Evolutionary conservation across 352 stramenopile species (phyloP), one percentile per base, ranked within the genome.

Genomic region (Elongisporangium undulatum): DNA sequence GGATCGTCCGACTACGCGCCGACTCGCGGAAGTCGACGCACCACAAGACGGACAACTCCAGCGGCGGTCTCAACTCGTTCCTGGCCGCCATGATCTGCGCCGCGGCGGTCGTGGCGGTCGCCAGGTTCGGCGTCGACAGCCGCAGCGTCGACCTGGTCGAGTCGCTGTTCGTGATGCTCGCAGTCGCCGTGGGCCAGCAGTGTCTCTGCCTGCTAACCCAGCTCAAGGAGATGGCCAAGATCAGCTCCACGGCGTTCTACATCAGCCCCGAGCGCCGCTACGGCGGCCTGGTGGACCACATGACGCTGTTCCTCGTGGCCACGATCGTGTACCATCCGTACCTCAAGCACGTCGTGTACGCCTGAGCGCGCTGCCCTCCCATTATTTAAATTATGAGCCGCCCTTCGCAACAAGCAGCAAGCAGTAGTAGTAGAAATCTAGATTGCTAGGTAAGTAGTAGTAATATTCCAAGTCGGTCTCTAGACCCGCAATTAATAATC

Each of bases 271-370:
- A 66, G 55, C 67, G 64, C 34, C 67, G 52, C 53, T 53, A 66
- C 1, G 69, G 71, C 62, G 73, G 76, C 29, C 59, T 75, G n/a
- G 63, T 85, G 19, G 76, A 82, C 64, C 68, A 67, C 20, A 71
- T 75, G 55, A 63, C 67, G 2, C 62, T 79, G 19, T 79, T 85
- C 54, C 68, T 78, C 38, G 67, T 83, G 39, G 69, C 69, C 22
- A 67, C 72, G 34, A 68, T 82, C 24, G 67, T 82, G 26, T 85
- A 76, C 49, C 77, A 83, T 51, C 74, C 76, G 49, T 82, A 83
- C 49, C 61, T 75, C 53, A 82, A 82, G 64, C 64, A 79, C 38
- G 39, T 63, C 12, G 53, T 56, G 39, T 62, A 62, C 53, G 49
- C 9, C 12, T 64, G 57, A 62, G 0, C 21, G 3, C 7, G 17